Evolutionary conservation across 192 early-diverging fungal species (phyloP), one percentile per base, ranked within the genome.

Genomic region (Backusella luteola): DNA sequence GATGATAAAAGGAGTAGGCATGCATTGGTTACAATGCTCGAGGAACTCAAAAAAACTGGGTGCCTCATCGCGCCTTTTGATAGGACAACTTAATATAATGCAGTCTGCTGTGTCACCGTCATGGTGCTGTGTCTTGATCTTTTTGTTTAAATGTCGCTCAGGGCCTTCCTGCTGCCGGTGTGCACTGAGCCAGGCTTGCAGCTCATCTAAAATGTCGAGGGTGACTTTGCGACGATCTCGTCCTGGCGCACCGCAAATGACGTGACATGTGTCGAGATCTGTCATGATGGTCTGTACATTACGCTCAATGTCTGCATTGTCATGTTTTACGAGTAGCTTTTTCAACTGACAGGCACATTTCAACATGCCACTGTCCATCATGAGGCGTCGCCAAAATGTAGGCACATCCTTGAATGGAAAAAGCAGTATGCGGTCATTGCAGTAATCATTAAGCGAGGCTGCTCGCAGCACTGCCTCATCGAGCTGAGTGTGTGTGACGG

Each of bases 181-280:
- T 21, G 7, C 17, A 23, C 34, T 32, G 34, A 86, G 53, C 56
- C 46, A 34, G 23, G 68, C 32, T 67, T 85, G 85, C 14, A 71
- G 26, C 19, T 63, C 5, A 59, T 79, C 75, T 14, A 87, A 17
- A 68, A 77, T 32, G 4, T 26, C 59, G 19, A 80, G 36, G 2
- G 74, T 42, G 15, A 78, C 29, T 41, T 42, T 26, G 8, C 80
- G 78, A 15, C 78, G 74, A 26, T 56, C 26, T 11, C 70, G 34
- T 7, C 83, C 84, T 1, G 87, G 80, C n/a, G 85, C 84, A 12
- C 90, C 90, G 6, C 90, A 77, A 78, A 92, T 85, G 4, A 92
- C 71, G 8, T 90, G 71, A 0, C 88, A 85, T 38, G 81, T 83
- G 39, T 92, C 91, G 14, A 90, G 80, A 21, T 73, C 66, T 26